Conservation (phyloP, 2,329 filamentous ascomycete genomes). For the Phaeosphaeria sp. region DNA sequence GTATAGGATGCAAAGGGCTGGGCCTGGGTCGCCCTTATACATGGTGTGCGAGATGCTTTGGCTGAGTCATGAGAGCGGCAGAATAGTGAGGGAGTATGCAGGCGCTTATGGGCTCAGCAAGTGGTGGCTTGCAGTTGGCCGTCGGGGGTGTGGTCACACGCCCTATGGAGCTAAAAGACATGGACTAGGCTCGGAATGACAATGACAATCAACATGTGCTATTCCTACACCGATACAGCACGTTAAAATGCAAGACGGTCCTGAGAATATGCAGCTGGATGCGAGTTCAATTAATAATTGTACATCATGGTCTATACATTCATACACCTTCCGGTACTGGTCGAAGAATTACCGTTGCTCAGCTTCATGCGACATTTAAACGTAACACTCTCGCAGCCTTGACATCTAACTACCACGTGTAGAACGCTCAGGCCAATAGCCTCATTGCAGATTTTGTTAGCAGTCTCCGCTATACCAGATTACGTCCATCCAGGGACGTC, state of each 20-base stretch:
- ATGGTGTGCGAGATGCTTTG: slow-evolving; percentile 6
- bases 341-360: background rate
- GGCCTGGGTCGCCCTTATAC: slow-evolving; percentile 26
- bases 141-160: background rate
- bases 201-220: background rate
- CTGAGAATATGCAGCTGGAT: background rate
- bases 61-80: slow-evolving; percentile 30
- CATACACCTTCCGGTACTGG: background rate
- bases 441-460: slow-evolving; percentile 27
- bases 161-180: slow-evolving; percentile 10
- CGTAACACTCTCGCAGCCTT: slow-evolving; percentile 3
- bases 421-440: slow-evolving; percentile 30
- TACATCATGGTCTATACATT: background rate
- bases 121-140: background rate
- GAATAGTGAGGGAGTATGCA: slow-evolving; percentile 15
- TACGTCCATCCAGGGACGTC: slow-evolving; percentile 24
- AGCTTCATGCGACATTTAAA: slow-evolving; percentile 4
- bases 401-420: slow-evolving; percentile 24
- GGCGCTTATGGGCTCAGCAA: background rate
- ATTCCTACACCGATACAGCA: background rate
- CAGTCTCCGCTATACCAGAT: slow-evolving; percentile 24
- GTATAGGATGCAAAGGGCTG: slow-evolving; percentile 2
- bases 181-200: slow-evolving; percentile 10
- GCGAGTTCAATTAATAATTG: background rate
- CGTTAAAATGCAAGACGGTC: background rate